Base-by-base conservation (phyloP, 2,329 filamentous ascomycete genomes). In the Colletotrichum sp. region DNA sequence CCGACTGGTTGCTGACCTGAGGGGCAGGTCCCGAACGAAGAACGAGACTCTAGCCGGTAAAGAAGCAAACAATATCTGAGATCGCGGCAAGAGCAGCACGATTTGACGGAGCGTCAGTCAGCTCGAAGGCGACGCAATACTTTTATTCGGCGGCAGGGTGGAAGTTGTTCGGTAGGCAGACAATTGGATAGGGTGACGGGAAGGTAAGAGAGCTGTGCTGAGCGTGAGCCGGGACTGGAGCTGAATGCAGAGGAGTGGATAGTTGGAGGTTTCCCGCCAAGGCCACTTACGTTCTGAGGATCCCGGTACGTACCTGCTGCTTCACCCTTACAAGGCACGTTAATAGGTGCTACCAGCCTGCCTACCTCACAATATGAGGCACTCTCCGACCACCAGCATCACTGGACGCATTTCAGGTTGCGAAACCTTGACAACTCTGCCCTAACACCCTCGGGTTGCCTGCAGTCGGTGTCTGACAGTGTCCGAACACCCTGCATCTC, bases 191-290 rank as follows among this genome's bases (percentile, higher is more conserved):
- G 30, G 69, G 72, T 73, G 73, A 65, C 34, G 28, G 64, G 57
- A 67, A 36, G 28, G 64, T 32, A 64, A 36, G 43, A 48, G 73
- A 74, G 66, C 43, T 55, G 68, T 30, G 69, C 69, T 68, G 55
- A 71, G 36, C 38, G 60, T 67, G 36, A 75, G 58, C 65, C 36
- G 64, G 70, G 73, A 73, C 70, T 75, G 70, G 71, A 76, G 74
- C 70, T 74, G 70, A 74, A 76, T 67, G 71, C 74, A 74, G 64
- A 48, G 16, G 24, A 73, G 74, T 76, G 74, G 74, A 76, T 75
- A 72, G 73, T 72, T 67, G 73, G 73, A 75, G 73, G 73, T 75
- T 72, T 72, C 72, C 69, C 73, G 73, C 73, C 55, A 57, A 75
- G 67, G 57, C 72, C 21, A 71, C 34, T 28, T 43, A 52, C 61